Evolutionary conservation across 169 alveolate genomes (phyloP), one percentile per base, ranked within the genome.

Genomic region (Babesia gibsoni): DNA sequence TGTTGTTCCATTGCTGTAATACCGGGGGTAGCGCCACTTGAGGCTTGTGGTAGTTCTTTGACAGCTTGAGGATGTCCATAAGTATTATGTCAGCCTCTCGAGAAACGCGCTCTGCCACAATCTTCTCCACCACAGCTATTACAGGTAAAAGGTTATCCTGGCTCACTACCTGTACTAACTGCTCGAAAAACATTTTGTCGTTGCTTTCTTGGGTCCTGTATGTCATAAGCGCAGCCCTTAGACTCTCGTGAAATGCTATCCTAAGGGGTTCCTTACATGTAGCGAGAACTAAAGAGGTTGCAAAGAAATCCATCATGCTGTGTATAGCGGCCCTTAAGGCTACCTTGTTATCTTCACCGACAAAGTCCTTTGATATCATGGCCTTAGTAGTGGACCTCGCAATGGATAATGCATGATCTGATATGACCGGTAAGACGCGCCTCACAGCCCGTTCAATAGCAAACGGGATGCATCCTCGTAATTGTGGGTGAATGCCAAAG

Each of bases 361-460:
- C 95, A 68, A 96, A 96, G 81, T 98, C 99, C 85, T 96, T 98
- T 18, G 94, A 73, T 22, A 96, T 94, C 35, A 97, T 57, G 83
- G 95, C 98, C 73, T 95, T 90, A 20, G 99, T 97, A 12, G 99
- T 94, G 41, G 95, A 89, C 32, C 97, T 81, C 4, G 99, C 97
- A 35, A 98, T 95, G 20, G 98, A 91, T 33, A 98, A 96, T 20
- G 96, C 89, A 79, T 98, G 91, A 49, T 91, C 96, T 27, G 93
- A 89, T 32, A 94, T 94, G 12, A 94, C 94, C 1, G 96, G 89
- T 20, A 96, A 88, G 49, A 98, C 96, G 57, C 97, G 98, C 58
- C 91, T 83, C 41, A 97, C 93, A 0, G 99, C 98, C 37, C 94
- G 65, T 52, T 96, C 98, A 20, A 98, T 91, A 7, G 98, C 99